Evolutionary conservation across 2,329 filamentous ascomycete genomes (phyloP), one percentile per base, ranked within the genome.

Genomic region (Cladophialophora immunda): DNA sequence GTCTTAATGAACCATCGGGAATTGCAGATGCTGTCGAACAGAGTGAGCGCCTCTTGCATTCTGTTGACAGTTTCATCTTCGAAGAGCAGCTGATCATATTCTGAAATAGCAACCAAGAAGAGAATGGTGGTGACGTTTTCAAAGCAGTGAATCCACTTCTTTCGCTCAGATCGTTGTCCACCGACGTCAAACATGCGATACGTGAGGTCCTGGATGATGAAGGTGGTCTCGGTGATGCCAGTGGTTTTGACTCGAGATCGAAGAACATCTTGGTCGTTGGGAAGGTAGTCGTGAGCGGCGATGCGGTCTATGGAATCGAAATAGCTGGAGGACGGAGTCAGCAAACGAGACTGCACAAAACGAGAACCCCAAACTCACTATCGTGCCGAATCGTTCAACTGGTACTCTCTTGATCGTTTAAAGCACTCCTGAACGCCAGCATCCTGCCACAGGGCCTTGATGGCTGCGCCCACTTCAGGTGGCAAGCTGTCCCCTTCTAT

Each of bases 101-200:
- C 94, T 73, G 93, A 97, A 74, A 97, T 97, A 81, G 94, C 94
- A 73, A 97, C 94, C 64, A 97, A 84, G 89, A 97, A 97, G 45
- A 97, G 90, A 74, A 97, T 97, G 9, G 94, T 97, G 8, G 93
- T 97, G 76, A 97, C 94, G 75, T 97, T 97, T 84, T 97, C 94
- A 81, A 97, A 97, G 84, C 94, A 97, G 84, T 97, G 94, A 75
- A 97, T 97, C 94, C 94, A 97, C 88, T 97, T 97, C 91, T 97
- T 97, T 78, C 94, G 90, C 82, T 97, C 94, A 6, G 93, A 97
- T 79, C 94, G 89, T 82, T 97, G 94, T 72, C 94, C 94, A 86
- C 94, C 94, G 54, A 97, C 94, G 76, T 97, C 94, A 81, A 97
- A 97, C 94, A 97, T 97, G 73, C 93, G 89, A 84, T 97, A 97